Conservation (phyloP, 805 yeast species). For the Ogataea methanolica region DNA sequence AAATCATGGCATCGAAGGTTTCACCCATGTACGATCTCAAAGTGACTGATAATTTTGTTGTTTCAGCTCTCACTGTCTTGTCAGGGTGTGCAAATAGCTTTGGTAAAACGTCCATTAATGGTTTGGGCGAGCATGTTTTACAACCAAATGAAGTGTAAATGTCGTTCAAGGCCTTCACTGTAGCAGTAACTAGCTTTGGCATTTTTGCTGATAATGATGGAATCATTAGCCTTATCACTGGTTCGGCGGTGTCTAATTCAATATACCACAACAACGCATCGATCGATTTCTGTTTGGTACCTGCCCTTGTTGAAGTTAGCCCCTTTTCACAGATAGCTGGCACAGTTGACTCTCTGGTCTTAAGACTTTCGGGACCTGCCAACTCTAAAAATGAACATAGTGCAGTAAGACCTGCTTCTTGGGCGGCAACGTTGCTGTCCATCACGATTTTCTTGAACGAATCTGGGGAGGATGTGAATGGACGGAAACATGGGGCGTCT, state of each 20-base stretch:
- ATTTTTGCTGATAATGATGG: slow-evolving; percentile 58
- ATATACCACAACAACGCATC: slow-evolving; percentile 60
- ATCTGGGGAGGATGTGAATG: slow-evolving; percentile 49
- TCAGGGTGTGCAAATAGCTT: slow-evolving; percentile 83
- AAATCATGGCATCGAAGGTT: slow-evolving; percentile 50
- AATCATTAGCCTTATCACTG: slow-evolving; percentile 59
- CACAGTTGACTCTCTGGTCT: slow-evolving; percentile 39
- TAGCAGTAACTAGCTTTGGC: slow-evolving; percentile 77
- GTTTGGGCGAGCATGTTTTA: slow-evolving; percentile 50
- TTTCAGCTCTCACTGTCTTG: slow-evolving; percentile 75
- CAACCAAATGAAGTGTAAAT: slow-evolving; percentile 64
- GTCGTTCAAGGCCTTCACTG: slow-evolving; percentile 50
- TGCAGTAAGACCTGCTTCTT: slow-evolving; percentile 69
- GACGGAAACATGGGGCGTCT: slow-evolving; percentile 50
- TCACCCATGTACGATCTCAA: slow-evolving; percentile 73
- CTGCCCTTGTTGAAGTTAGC: slow-evolving; percentile 65
- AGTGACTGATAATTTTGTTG: slow-evolving; percentile 63
- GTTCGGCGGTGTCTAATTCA: slow-evolving; percentile 63
- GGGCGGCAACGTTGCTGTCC: slow-evolving; percentile 89
- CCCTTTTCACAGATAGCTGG: slow-evolving; percentile 75
- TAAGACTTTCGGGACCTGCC: slow-evolving; percentile 44
- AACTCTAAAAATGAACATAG: slow-evolving; percentile 49
- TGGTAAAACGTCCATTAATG: slow-evolving; percentile 53
- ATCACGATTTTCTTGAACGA: slow-evolving; percentile 53
- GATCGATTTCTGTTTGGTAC: slow-evolving; percentile 61